phyloP scores from a whole-genome alignment of 2,329 filamentous ascomycete genomes.

The Cladosporium austrohemisphaericum region DNA sequence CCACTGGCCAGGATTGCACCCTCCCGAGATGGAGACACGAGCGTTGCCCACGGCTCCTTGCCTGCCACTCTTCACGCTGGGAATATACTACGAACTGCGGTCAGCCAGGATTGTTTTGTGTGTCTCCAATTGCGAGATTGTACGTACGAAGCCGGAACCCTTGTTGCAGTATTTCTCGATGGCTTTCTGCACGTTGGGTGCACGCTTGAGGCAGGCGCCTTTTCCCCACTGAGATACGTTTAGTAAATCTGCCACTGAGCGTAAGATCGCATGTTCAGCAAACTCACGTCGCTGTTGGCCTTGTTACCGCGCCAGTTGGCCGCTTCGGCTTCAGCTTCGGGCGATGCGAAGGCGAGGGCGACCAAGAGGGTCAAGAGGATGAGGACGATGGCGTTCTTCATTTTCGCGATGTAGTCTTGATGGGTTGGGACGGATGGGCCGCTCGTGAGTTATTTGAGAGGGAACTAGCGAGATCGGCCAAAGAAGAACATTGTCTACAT shows the following conservation, averaged over 20 bases:
- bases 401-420: neutral
- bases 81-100: constrained; percentile 2
- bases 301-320: neutral
- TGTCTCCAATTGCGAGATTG: neutral
- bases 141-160: neutral
- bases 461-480: too few relatives aligned
- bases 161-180: constrained; percentile 6
- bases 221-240: neutral
- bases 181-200: constrained; percentile 7
- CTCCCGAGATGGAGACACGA: constrained; percentile 17
- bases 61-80: constrained; percentile 12
- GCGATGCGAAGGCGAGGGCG: neutral
- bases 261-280: neutral
- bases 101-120: too few relatives aligned
- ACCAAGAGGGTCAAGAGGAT: neutral
- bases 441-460: too few relatives aligned
- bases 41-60: constrained; percentile 15
- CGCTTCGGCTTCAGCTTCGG: neutral
- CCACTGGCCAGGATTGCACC: constrained; percentile 23
- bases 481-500: too few relatives aligned
- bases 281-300: neutral
- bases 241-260: neutral
- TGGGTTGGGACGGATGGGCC: neutral
- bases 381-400: neutral
- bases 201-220: constrained; percentile 5